These are phyloP conservation scores for Trichoderma virens DNA, from an alignment of 495 filamentous ascomycete genomes.

Conservation along the genomic window DNA sequence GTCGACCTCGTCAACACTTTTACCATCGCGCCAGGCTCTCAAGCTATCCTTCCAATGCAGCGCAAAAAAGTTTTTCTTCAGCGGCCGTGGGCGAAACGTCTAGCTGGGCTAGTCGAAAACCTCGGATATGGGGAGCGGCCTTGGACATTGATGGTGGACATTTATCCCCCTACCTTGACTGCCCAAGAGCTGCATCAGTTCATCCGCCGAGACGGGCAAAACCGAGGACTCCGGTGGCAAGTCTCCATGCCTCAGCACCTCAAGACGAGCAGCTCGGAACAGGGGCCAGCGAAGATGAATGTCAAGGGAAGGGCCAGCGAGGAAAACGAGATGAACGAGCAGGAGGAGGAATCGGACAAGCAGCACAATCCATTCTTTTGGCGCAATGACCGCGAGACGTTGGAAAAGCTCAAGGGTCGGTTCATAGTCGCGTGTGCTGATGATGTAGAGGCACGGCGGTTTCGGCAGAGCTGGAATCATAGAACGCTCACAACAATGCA, in stretches of 20 bases:
- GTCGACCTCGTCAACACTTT: slow-evolving; percentile 36
- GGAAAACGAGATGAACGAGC: neutral
- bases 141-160: neutral
- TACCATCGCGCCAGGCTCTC: slow-evolving; percentile 41
- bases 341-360: neutral
- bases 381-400: neutral
- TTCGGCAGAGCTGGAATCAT: slow-evolving; percentile 8
- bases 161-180: slow-evolving; percentile 10
- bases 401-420: neutral
- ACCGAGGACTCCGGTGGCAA: slow-evolving; percentile 22
- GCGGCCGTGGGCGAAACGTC: slow-evolving; percentile 22
- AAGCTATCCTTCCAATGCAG: slow-evolving; percentile 14
- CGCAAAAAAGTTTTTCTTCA: slow-evolving; percentile 17
- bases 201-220: slow-evolving; percentile 33
- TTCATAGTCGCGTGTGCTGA: neutral
- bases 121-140: slow-evolving; percentile 27
- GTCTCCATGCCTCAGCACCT: neutral
- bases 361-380: neutral
- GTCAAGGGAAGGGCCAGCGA: neutral
- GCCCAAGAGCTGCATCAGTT: slow-evolving; percentile 23
- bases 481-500: neutral
- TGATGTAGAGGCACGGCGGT: slow-evolving; percentile 4
- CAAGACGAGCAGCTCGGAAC: neutral
- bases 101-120: slow-evolving; percentile 32
- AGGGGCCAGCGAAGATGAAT: neutral